Conservation (phyloP, 78 protist genomes). For the Speleostelium caveatum region DNA sequence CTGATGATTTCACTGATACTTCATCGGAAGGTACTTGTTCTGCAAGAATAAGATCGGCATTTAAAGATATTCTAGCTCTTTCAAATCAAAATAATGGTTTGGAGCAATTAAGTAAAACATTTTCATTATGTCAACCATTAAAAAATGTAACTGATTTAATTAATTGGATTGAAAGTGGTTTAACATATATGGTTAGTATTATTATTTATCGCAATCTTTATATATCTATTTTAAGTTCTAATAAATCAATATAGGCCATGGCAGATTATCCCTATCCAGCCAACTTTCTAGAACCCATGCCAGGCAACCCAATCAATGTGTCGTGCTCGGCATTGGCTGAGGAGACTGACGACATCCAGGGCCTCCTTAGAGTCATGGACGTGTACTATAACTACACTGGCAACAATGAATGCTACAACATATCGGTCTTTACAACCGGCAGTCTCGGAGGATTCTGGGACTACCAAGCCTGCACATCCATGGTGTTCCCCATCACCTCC, state of each 20-base stretch:
- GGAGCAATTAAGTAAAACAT: conserved; percentile 1
- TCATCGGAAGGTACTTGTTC: conserved; percentile 55
- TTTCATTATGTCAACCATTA: conserved; percentile 23
- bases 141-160: background rate
- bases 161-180: conserved; percentile 44
- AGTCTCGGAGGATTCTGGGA: conserved; percentile 40
- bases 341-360: conserved; percentile 6
- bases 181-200: conserved; percentile 57
- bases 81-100: conserved; percentile 11
- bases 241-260: too few relatives aligned
- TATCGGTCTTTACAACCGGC: background rate
- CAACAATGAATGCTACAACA: conserved; percentile 8
- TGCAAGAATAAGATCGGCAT: conserved; percentile 32
- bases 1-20: conserved; percentile 59
- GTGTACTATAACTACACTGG: conserved; percentile 78
- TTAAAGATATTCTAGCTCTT: conserved; percentile 20
- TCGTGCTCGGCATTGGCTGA: conserved; percentile 38
- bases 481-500: conserved; percentile 73
- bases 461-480: conserved; percentile 88
- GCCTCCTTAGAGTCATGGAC: background rate
- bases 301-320: conserved; percentile 82
- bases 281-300: conserved; percentile 72
- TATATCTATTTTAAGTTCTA: too few relatives aligned
- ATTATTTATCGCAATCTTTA: too few relatives aligned
- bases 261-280: conserved; percentile 83